Evolutionary conservation across 1,139 yeast species (phyloP).

Genomic region (Starmera stellimalicola): DNA sequence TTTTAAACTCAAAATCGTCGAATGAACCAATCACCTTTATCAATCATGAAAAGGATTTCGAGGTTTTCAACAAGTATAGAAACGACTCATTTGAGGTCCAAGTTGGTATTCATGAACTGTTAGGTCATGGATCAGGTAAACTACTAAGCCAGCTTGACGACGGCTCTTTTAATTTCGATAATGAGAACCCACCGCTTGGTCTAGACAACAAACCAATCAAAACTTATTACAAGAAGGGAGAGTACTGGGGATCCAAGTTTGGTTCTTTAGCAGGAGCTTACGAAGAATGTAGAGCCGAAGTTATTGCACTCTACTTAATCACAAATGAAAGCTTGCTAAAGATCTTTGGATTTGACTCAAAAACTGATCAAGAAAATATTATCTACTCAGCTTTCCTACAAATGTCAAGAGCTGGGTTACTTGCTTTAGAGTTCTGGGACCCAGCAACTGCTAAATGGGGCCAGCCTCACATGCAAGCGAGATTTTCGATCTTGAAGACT

Average conservation of each 20-base stretch:
- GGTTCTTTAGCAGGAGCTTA: slow-evolving; percentile 78
- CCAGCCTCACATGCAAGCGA: slow-evolving; percentile 93
- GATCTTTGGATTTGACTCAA: slow-evolving; percentile 57
- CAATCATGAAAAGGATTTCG: slow-evolving; percentile 35
- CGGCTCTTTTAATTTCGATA: slow-evolving; percentile 66
- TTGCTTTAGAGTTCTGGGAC: slow-evolving; percentile 82
- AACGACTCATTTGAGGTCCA: slow-evolving; percentile 85
- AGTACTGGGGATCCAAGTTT: slow-evolving; percentile 85
- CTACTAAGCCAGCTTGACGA: slow-evolving; percentile 55
- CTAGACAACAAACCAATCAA: slow-evolving; percentile 47
- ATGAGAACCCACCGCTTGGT: slow-evolving; percentile 45
- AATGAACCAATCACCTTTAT: slow-evolving; percentile 68
- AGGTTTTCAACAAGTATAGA: slow-evolving; percentile 58
- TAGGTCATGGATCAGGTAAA: slow-evolving; percentile 92
- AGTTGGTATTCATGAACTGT: slow-evolving; percentile 83
- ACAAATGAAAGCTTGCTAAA: slow-evolving; percentile 58
- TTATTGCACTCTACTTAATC: slow-evolving; percentile 74
- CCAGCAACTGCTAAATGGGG: slow-evolving; percentile 81
- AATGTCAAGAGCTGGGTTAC: slow-evolving; percentile 83
- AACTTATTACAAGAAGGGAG: slow-evolving; percentile 67
- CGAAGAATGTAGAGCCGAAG: slow-evolving; percentile 90
- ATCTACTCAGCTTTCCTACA: slow-evolving; percentile 58
- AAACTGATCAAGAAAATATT: slow-evolving; percentile 54
- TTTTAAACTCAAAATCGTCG: slow-evolving; percentile 64
- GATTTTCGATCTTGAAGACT: slow-evolving; percentile 74